Percentiles rank a stretch among this genome's conserved stretches.
These are phyloP conservation scores for Aschersonia sp. DNA, from an alignment of 2,329 filamentous ascomycete species.

Conservation along the genomic window DNA sequence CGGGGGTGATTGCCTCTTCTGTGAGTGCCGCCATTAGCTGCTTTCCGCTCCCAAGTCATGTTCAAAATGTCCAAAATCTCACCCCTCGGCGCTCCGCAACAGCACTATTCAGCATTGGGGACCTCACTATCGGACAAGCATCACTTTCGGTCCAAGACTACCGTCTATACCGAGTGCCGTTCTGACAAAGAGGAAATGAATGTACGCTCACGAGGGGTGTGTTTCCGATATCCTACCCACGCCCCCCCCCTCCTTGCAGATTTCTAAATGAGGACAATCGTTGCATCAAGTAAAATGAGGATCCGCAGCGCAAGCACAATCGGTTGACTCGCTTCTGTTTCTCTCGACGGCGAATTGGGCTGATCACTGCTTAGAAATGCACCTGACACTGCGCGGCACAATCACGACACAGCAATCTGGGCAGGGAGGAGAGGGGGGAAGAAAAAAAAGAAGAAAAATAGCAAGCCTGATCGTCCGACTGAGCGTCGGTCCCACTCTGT, in stretches of 20 bases:
- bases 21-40: no score
- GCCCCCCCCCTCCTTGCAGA: neutral
- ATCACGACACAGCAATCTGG: neutral
- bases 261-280: neutral
- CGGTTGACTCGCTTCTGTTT: neutral
- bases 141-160: neutral
- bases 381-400: neutral
- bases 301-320: neutral
- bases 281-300: conserved; percentile 1
- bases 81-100: no score
- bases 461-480: neutral
- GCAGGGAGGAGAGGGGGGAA: neutral
- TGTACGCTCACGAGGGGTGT: neutral
- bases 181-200: neutral
- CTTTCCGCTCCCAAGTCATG: no score
- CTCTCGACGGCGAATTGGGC: neutral
- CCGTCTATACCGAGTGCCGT: neutral
- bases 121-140: neutral
- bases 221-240: neutral
- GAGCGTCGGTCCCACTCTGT: neutral
- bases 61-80: no score
- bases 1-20: no score
- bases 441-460: neutral
- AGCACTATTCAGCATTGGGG: no score
- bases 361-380: neutral